Conservation (phyloP, 2,329 filamentous ascomycete species). For the Aureobasidium uvarum region DNA sequence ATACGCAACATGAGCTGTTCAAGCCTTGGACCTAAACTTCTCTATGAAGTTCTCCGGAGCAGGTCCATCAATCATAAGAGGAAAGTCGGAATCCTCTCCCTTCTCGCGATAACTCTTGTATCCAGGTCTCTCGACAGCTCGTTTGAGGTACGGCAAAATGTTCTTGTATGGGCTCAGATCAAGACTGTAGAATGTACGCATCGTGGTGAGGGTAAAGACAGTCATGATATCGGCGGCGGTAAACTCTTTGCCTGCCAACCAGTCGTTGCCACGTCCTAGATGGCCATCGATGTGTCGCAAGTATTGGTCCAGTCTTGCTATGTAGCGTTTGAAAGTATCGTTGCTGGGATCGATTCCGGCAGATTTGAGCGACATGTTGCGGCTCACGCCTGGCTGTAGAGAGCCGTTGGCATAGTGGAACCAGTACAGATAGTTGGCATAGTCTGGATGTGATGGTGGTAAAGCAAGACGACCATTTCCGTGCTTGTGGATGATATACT, state of each 20-base stretch:
- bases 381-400: conserved; percentile 41
- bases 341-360: conserved; percentile 36
- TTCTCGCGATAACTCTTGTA: conserved; percentile 38
- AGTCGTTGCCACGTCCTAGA: conserved; percentile 48
- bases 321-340: conserved; percentile 35
- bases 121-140: conserved; percentile 33
- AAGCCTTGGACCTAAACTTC: conserved; percentile 12
- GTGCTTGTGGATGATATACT: conserved; percentile 61
- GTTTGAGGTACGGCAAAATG: conserved; percentile 36
- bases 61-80: conserved; percentile 32
- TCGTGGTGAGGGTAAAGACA: conserved; percentile 60
- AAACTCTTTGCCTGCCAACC: conserved; percentile 61
- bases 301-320: conserved; percentile 40
- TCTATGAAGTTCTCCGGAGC: conserved; percentile 37
- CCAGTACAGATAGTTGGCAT: conserved; percentile 64
- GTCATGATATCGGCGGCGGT: conserved; percentile 66
- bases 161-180: conserved; percentile 31
- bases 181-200: conserved; percentile 52
- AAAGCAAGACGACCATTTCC: conserved; percentile 52
- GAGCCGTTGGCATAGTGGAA: conserved; percentile 55
- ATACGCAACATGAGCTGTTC: not conserved
- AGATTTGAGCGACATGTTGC: conserved; percentile 25
- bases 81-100: conserved; percentile 35
- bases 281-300: conserved; percentile 52
- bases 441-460: conserved; percentile 48